A percentile compares a stretch with the other conserved stretches of the same genome.
These are phyloP conservation scores for Apiospora marii DNA, from an alignment of 2,329 filamentous ascomycete species.

Conservation along the genomic window DNA sequence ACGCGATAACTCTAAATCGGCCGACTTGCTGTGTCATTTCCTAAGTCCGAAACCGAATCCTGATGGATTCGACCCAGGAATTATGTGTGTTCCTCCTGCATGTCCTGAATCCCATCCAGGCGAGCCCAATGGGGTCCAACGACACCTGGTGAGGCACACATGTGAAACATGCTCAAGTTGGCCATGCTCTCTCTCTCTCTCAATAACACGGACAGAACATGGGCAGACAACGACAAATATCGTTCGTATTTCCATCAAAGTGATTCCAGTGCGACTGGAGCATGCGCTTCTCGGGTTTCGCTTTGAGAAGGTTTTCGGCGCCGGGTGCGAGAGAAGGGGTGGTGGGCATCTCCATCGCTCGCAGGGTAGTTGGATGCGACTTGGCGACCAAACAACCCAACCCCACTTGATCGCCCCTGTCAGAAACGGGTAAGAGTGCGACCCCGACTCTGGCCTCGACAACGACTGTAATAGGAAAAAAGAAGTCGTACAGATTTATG, in stretches of 20 bases:
- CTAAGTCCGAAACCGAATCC: constrained; percentile 9
- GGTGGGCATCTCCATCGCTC: neutral
- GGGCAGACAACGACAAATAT: neutral
- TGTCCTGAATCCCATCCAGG: neutral
- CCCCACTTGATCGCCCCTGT: constrained; percentile 11
- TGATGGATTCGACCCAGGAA: neutral
- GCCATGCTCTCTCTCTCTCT: neutral
- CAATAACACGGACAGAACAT: neutral
- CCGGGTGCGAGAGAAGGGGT: neutral
- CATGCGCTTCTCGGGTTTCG: constrained; percentile 4
- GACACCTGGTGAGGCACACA: neutral
- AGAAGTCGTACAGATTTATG: neutral
- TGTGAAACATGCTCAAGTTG: constrained; percentile 4
- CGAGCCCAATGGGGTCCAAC: neutral
- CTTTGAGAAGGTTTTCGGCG: neutral
- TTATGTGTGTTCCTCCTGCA: neutral
- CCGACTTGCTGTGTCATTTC: neutral
- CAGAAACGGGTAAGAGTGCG: neutral
- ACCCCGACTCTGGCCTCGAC: neutral
- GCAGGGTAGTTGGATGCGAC: neutral
- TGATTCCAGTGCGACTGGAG: constrained; percentile 3
- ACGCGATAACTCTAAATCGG: neutral
- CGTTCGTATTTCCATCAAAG: constrained; percentile 6
- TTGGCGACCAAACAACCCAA: neutral
- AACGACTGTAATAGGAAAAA: neutral